Conservation (phyloP, 768 basidiomycete genomes). For the Pleurotus tuber-regium region DNA sequence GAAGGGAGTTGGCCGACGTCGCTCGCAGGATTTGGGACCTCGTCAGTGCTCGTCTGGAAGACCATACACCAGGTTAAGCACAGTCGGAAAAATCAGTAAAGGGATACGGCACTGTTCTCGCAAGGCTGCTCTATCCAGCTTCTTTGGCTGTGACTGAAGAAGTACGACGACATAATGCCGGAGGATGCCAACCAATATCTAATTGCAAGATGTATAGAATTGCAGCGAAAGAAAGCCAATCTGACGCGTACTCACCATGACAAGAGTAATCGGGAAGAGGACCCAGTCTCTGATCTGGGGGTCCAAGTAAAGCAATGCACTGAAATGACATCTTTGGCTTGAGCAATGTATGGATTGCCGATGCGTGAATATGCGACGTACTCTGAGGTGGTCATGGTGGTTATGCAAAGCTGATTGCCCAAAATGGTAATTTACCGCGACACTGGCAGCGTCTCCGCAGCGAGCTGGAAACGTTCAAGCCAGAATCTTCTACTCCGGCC, state of each 20-base stretch:
- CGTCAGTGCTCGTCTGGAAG: conserved; percentile 64
- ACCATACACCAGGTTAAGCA: conserved; percentile 3
- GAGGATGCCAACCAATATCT: conserved; percentile 92
- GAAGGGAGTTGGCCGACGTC: conserved; percentile 76
- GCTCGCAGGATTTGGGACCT: conserved; percentile 84
- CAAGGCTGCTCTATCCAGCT: conserved; percentile 68
- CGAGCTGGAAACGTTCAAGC: conserved; percentile 11
- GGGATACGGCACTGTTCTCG: conserved; percentile 80
- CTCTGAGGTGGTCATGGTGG: conserved; percentile 44
- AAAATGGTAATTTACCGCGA: conserved; percentile 1
- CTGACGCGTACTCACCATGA: conserved; percentile 71
- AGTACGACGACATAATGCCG: conserved; percentile 90
- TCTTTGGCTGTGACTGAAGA: conserved; percentile 83
- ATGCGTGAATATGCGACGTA: conserved; percentile 26
- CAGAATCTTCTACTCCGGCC: no score
- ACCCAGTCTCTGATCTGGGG: conserved; percentile 96
- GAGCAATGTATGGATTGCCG: background rate
- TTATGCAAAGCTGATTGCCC: conserved; percentile 8
- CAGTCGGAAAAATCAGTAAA: conserved; percentile 15
- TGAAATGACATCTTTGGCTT: conserved; percentile 18
- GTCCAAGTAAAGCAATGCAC: conserved; percentile 72
- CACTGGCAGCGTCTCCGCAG: background rate
- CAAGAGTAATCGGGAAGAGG: conserved; percentile 92
- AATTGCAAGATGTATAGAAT: conserved; percentile 5
- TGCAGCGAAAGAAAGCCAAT: conserved; percentile 3